Evolutionary conservation across 306 rosid genomes (phyloP).

Genomic region (Cucumis hystrix): DNA sequence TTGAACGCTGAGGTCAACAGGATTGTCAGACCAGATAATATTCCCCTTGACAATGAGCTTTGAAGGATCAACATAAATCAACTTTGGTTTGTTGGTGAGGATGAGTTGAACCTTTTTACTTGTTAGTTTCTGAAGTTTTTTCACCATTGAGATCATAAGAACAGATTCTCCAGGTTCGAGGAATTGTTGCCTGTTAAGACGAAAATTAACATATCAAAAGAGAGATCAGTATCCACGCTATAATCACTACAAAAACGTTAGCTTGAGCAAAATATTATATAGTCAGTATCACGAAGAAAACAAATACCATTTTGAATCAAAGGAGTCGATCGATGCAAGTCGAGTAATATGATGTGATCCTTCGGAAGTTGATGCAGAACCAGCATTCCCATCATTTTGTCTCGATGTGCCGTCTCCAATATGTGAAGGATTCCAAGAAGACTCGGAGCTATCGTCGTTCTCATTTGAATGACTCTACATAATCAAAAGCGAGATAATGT

Average conservation of each 20-base stretch:
- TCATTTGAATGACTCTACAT: conserved; percentile 41
- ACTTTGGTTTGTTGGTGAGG: conserved; percentile 91
- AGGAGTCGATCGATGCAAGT: conserved; percentile 98
- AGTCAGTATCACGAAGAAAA: not conserved
- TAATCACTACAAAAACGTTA: not conserved
- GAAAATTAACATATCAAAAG: not conserved
- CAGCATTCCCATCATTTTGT: conserved; percentile 39
- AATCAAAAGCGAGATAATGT: not conserved
- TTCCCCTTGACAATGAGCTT: conserved; percentile 79
- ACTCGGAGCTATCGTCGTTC: conserved; percentile 31
- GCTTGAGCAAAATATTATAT: not conserved
- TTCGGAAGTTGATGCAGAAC: conserved; percentile 56
- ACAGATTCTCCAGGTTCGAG: conserved; percentile 95
- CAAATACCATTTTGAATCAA: conserved; percentile 92
- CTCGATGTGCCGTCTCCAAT: conserved; percentile 49
- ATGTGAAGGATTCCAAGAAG: conserved; percentile 81
- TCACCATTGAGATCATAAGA: conserved; percentile 93
- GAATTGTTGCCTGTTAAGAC: conserved; percentile 68
- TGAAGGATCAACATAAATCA: conserved; percentile 91
- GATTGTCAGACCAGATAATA: conserved; percentile 90
- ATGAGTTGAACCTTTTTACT: conserved; percentile 99
- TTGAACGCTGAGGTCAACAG: conserved; percentile 82
- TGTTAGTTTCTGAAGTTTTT: conserved; percentile 70
- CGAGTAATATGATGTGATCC: conserved; percentile 51
- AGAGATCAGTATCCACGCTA: not conserved